These are phyloP conservation scores for Penicillium dipodomyicola DNA, from an alignment of 495 filamentous ascomycete species.

Conservation along the genomic window DNA sequence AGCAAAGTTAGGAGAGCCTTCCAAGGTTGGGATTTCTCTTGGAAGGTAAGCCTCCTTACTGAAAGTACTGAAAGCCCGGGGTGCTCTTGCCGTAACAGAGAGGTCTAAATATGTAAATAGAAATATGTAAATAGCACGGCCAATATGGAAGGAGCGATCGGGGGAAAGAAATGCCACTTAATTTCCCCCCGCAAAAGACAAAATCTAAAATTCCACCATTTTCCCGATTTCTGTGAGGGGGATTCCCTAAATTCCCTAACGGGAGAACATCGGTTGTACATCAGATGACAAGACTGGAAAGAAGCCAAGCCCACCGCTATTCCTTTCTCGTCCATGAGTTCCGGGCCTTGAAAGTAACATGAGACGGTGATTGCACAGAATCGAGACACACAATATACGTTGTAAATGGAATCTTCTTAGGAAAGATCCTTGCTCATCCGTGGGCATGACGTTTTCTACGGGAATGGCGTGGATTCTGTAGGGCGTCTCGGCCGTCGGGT, in stretches of 20 bases:
- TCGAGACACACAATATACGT: too few relatives aligned
- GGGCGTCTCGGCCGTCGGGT: slow-evolving; percentile 25
- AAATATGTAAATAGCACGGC: neutral
- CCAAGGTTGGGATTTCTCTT: too few relatives aligned
- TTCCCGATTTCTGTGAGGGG: neutral
- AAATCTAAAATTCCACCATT: neutral
- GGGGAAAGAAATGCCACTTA: neutral
- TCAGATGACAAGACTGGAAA: too few relatives aligned
- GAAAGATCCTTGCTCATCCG: neutral
- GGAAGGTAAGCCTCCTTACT: neutral
- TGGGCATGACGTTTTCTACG: neutral
- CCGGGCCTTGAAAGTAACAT: too few relatives aligned
- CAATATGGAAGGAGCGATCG: neutral
- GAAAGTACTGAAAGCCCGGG: neutral
- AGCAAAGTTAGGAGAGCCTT: neutral
- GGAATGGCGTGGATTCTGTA: slow-evolving; percentile 4
- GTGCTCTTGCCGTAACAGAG: slow-evolving; percentile 1
- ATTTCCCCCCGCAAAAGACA: neutral
- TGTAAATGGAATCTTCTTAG: neutral
- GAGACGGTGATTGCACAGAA: too few relatives aligned
- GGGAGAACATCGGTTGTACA: neutral
- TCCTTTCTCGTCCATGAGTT: too few relatives aligned
- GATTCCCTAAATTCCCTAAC: neutral
- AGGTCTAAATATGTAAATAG: neutral
- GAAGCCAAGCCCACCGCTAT: too few relatives aligned